Percentiles rank a stretch among this genome's conserved stretches.
phyloP scores from a whole-genome alignment of 2,329 filamentous ascomycete genomes.

The Epichloe bromicola region DNA sequence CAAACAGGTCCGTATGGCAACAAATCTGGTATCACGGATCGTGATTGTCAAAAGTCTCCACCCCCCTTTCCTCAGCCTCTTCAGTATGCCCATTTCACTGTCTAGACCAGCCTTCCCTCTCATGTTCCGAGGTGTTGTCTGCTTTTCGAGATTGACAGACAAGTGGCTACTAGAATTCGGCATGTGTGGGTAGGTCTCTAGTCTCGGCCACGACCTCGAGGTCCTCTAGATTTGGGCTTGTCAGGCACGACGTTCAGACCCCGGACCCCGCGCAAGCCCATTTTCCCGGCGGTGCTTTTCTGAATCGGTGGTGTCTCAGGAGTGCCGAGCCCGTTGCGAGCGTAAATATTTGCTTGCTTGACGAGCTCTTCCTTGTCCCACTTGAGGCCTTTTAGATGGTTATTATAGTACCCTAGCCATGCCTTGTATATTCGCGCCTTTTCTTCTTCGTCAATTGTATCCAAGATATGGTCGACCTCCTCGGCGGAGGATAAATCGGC shows the following conservation, averaged over 20 bases:
- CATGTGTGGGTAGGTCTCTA: neutral
- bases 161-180: too few species aligned
- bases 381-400: constrained; percentile 29
- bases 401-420: constrained; percentile 45
- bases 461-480: constrained; percentile 26
- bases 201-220: neutral
- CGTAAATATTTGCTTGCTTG: constrained; percentile 35
- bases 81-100: too few species aligned
- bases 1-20: neutral
- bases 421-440: constrained; percentile 40
- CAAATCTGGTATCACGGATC: neutral
- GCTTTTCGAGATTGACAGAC: too few species aligned
- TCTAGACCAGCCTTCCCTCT: too few species aligned
- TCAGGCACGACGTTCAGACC: constrained; percentile 35
- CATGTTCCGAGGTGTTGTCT: too few species aligned
- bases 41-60: too few species aligned
- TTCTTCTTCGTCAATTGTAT: constrained; percentile 29
- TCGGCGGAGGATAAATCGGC: constrained; percentile 30
- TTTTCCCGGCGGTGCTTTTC: constrained; percentile 39
- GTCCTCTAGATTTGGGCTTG: constrained; percentile 15
- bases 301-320: constrained; percentile 33
- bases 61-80: too few species aligned
- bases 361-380: constrained; percentile 35
- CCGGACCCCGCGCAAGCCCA: constrained; percentile 39
- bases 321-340: constrained; percentile 32